Evolutionary conservation across 176 grass and related monocot genomes (phyloP), one percentile per base, ranked within the genome.

Genomic region (Tillandsia leiboldiana): DNA sequence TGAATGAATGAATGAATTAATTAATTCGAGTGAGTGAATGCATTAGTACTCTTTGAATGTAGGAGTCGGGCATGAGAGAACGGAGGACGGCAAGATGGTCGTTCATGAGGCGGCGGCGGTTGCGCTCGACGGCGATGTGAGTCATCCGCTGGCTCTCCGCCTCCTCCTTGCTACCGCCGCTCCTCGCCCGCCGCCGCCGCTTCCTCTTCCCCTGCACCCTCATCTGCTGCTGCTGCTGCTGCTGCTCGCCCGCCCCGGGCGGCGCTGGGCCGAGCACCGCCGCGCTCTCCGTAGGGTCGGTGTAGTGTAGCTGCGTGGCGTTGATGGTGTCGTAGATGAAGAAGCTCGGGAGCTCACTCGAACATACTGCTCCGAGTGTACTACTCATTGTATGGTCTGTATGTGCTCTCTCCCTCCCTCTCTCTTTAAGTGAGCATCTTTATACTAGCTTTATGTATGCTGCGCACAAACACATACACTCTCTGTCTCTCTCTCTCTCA

Each of bases 311-410:
- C 65, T 70, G 77, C 13, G 77, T 72, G 10, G 89, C 83, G 79
- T 84, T 82, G 75, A 89, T 86, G 75, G 86, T 87, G 72, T 87
- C 83, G 76, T 84, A 94, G 75, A 89, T 71, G 83, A 89, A 80
- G 10, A 84, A 29, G 18, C 9, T 72, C 24, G 77, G 77, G 14
- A 33, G 77, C 70, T 67, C 76, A 81, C 62, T 76, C 14, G 90
- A 74, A 53, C 76, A 74, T 71, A 78, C 73, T 68, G 73, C 87
- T 70, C 80, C 80, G 47, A 89, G 77, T 3, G 86, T 74, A 86
- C 88, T 93, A 69, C 20, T 51, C 12, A 74, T 48, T 51, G 65
- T 53, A 70, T 64, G 63, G 63, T 68, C 58, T 28, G 79, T 76
- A 78, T 77, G 58, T 50, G 7, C 53, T 57, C 13, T 57, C 53